A percentile compares a stretch with the other conserved stretches of the same genome.
These are phyloP conservation scores for Diplodia mutila DNA, from an alignment of 2,329 filamentous ascomycete species.

Conservation along the genomic window DNA sequence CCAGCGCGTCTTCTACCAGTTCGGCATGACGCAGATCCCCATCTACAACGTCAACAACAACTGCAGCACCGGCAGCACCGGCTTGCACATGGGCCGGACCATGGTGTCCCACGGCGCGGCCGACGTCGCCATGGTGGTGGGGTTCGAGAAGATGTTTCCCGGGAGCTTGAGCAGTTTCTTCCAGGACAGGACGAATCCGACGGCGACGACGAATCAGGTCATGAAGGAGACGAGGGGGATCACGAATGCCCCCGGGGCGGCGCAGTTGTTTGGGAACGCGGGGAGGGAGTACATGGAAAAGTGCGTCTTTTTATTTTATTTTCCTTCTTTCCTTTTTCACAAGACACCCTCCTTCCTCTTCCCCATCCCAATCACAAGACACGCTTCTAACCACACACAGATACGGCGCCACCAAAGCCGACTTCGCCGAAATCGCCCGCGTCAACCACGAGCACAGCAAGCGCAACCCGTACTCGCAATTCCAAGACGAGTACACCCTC, in stretches of 20 bases:
- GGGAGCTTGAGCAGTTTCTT: constrained; percentile 84
- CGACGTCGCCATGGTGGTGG: constrained; percentile 87
- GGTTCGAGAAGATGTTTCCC: constrained; percentile 97
- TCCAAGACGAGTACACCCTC: constrained; percentile 86
- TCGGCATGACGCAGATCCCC: constrained; percentile 94
- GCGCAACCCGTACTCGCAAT: constrained; percentile 97
- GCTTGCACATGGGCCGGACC: constrained; percentile 79
- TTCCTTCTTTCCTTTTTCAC: background rate
- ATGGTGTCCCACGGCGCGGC: constrained; percentile 79
- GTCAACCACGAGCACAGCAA: constrained; percentile 91
- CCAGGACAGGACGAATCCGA: constrained; percentile 82
- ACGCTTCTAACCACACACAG: constrained; percentile 45
- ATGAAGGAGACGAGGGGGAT: constrained; percentile 82
- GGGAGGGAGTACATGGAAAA: constrained; percentile 94
- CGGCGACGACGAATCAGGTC: constrained; percentile 72
- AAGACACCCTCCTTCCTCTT: background rate
- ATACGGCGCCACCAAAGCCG: constrained; percentile 78
- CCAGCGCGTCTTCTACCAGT: constrained; percentile 97
- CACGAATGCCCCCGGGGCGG: constrained; percentile 80
- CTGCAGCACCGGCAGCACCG: constrained; percentile 93
- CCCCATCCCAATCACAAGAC: background rate
- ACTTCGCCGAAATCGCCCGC: constrained; percentile 93
- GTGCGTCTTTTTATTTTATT: constrained; percentile 49
- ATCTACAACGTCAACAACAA: constrained; percentile 99
- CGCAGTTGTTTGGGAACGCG: constrained; percentile 95